Percentiles rank a stretch among this genome's conserved stretches.
Conservation (phyloP, 805 yeast species). For the Pichia manshurica region DNA sequence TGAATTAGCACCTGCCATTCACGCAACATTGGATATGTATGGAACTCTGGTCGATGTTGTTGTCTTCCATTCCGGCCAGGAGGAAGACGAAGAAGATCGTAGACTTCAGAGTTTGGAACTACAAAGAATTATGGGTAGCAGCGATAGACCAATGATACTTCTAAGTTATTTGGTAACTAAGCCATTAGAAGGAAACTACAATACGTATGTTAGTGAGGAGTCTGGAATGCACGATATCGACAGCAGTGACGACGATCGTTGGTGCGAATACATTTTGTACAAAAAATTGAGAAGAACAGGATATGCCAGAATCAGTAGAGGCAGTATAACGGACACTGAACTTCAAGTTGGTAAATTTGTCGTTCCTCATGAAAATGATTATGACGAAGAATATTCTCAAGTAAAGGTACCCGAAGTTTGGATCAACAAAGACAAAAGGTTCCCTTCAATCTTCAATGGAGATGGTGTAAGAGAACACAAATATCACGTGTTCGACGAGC, state of each 20-base stretch:
- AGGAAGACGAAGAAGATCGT: constrained; percentile 93
- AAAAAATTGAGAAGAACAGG: constrained; percentile 82
- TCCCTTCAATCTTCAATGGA: constrained; percentile 77
- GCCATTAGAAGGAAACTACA: constrained; percentile 85
- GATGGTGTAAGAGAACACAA: constrained; percentile 91
- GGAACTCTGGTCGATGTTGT: constrained; percentile 86
- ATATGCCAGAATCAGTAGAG: constrained; percentile 89
- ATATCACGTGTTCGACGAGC: constrained; percentile 93
- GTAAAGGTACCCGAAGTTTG: constrained; percentile 42
- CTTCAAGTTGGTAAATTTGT: constrained; percentile 91
- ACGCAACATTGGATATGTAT: constrained; percentile 88
- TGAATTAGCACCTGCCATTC: constrained; percentile 96
- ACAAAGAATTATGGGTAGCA: constrained; percentile 72
- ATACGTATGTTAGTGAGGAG: constrained; percentile 77
- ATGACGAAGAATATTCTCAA: constrained; percentile 27
- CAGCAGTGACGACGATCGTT: constrained; percentile 89
- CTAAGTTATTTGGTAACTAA: constrained; percentile 86
- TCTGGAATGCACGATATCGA: constrained; percentile 93
- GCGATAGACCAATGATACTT: constrained; percentile 77
- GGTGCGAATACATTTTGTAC: constrained; percentile 96
- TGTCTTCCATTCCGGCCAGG: constrained; percentile 97
- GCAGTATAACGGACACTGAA: constrained; percentile 94
- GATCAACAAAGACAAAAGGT: constrained; percentile 42
- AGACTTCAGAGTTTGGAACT: constrained; percentile 75
- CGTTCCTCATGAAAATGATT: constrained; percentile 32